These are phyloP conservation scores for Fusarium musae DNA, from an alignment of 2,329 filamentous ascomycete genomes.

Conservation along the genomic window DNA sequence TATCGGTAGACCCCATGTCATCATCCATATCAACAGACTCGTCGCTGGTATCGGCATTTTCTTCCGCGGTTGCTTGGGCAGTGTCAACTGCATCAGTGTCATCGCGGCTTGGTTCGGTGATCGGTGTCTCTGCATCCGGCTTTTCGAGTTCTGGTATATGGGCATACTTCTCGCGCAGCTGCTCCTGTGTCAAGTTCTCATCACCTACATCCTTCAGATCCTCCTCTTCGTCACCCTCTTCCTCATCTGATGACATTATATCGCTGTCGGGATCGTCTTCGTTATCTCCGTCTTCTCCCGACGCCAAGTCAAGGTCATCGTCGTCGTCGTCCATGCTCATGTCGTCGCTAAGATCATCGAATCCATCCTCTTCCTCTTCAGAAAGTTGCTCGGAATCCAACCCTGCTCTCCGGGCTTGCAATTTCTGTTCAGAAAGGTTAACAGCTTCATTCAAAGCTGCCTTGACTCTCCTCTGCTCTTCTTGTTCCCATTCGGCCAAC, in stretches of 20 bases:
- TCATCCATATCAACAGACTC: slow-evolving; percentile 77
- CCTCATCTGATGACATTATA: slow-evolving; percentile 71
- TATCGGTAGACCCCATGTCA: slow-evolving; percentile 69
- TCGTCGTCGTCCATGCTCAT: slow-evolving; percentile 50
- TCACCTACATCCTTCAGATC: slow-evolving; percentile 65
- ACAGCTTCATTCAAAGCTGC: slow-evolving; percentile 79
- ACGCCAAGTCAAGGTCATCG: slow-evolving; percentile 49
- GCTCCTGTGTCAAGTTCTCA: slow-evolving; percentile 74
- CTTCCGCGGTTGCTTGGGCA: slow-evolving; percentile 39
- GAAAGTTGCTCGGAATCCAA: slow-evolving; percentile 63
- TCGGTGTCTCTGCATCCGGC: slow-evolving; percentile 40
- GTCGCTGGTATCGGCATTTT: slow-evolving; percentile 63
- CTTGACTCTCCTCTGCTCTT: slow-evolving; percentile 71
- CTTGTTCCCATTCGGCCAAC: slow-evolving; percentile 71
- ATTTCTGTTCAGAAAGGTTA: slow-evolving; percentile 75
- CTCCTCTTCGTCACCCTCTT: slow-evolving; percentile 70
- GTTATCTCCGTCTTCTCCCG: slow-evolving; percentile 52
- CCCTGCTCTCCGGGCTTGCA: slow-evolving; percentile 69
- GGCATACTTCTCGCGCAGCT: slow-evolving; percentile 75
- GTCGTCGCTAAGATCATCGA: slow-evolving; percentile 61
- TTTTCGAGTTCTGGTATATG: slow-evolving; percentile 64
- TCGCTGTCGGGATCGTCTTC: slow-evolving; percentile 57
- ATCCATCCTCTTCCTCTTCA: slow-evolving; percentile 58
- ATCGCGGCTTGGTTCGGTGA: slow-evolving; percentile 36
- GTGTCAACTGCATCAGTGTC: slow-evolving; percentile 40